phyloP scores from a whole-genome alignment of 2,329 filamentous ascomycete genomes.

The Gaeumannomyces tritici region DNA sequence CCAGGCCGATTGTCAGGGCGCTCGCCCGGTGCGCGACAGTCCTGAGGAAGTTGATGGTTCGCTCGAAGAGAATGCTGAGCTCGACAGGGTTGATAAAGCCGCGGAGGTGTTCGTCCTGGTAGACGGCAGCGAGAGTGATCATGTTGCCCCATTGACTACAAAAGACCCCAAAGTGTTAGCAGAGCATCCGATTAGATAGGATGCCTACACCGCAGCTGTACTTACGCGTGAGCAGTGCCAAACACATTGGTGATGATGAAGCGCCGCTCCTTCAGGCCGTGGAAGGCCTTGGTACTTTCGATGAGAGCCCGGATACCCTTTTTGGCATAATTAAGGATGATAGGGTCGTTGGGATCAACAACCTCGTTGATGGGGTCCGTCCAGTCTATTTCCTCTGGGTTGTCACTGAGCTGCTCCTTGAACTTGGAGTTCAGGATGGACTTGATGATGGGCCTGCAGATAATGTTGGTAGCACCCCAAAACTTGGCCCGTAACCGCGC shows the following conservation, averaged over 20 bases:
- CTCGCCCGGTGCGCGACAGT: constrained; percentile 64
- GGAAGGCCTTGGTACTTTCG: constrained; percentile 76
- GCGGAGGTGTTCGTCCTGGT: constrained; percentile 53
- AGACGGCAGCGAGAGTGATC: constrained; percentile 78
- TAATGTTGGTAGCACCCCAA: constrained; percentile 85
- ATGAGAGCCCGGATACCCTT: constrained; percentile 67
- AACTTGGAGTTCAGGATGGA: constrained; percentile 42
- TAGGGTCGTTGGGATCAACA: constrained; percentile 8
- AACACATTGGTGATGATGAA: constrained; percentile 93
- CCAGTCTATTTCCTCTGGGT: constrained; percentile 14
- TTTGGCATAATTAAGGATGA: constrained; percentile 44
- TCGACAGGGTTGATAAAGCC: constrained; percentile 43
- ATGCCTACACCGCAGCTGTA: constrained; percentile 15
- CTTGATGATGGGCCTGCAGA: constrained; percentile 66
- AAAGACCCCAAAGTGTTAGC: constrained; percentile 15
- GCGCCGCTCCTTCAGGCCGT: constrained; percentile 50
- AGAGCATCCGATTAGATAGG: constrained; percentile 2
- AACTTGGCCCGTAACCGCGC: constrained; percentile 88
- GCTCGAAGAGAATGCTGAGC: constrained; percentile 53
- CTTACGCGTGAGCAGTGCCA: constrained; percentile 92
- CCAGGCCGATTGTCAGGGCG: constrained; percentile 62
- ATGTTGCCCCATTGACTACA: constrained; percentile 97
- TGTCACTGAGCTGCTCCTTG: constrained; percentile 13
- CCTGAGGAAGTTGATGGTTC: constrained; percentile 68
- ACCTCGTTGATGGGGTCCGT: background rate